Base-by-base conservation (phyloP, 176 grass and related monocot species). In the Thalia dealbata region DNA sequence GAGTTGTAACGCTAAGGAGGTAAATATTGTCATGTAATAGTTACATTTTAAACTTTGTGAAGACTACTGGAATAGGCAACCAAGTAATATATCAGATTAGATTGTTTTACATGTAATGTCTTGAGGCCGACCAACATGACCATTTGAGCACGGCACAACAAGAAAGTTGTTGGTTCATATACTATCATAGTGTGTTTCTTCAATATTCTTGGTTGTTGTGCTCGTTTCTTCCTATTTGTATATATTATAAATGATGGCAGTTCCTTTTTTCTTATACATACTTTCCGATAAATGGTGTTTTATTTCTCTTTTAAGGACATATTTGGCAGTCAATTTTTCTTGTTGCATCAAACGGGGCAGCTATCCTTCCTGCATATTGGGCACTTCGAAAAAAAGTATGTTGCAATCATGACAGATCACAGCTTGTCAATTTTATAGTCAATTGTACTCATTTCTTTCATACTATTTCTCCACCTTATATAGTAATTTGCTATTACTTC, bases 251-350 rank as follows among this genome's bases (percentile, higher is more conserved):
- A 41, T 42, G 3, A 12, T 38, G 10, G 1, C 15, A 19, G 42
- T n/a, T 43, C 43, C 43, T 44, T 22, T 7, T 3, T 68, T 32
- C 32, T 77, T 77, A 55, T 54, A 21, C 28, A 45, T 28, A 15
- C 38, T 24, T 21, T 65, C 45, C 30, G 8, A 50, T 50, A 1
- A 25, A 52, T 41, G 15, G 9, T 7, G 41, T 16, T 66, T 68
- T 29, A 14, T 52, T 41, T n/a, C 10, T 74, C 69, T 84, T 61
- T 84, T 70, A 74, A 97, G 93, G 93, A 60, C 93, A 97, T 76
- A 85, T 97, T 44, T 86, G 85, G 89, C 93, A 97, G 66, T 90
- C 87, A 64, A 84, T 97, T 52, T 97, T 88, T 90, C 83, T 92
- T 74, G 85, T 97, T 19, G 81, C 89, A 70, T 97, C 93, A 76